A percentile compares a stretch with the other conserved stretches of the same genome.
Conservation (phyloP, 1,284 basidiomycete genomes). For the Xanthoconium separans region DNA sequence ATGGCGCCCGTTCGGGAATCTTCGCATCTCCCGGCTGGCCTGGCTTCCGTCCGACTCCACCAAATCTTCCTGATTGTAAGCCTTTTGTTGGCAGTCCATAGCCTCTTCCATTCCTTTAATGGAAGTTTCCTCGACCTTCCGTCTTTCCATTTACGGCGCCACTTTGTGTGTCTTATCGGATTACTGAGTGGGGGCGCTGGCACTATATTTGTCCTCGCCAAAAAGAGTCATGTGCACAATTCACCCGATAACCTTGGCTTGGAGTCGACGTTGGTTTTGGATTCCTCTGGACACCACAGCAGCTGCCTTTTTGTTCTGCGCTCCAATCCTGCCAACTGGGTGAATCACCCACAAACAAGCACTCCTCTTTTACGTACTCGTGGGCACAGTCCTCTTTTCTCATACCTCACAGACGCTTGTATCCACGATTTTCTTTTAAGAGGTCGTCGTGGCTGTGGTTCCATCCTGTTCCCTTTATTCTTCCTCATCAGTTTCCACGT, state of each 20-base stretch:
- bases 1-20: constrained; percentile 13
- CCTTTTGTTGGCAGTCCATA: neutral
- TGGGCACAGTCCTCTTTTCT: neutral
- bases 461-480: neutral
- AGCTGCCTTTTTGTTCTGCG: neutral
- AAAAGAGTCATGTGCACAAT: constrained; percentile 3
- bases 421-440: neutral
- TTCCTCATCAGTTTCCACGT: neutral
- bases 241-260: neutral
- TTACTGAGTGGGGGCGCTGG: neutral
- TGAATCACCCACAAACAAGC: neutral
- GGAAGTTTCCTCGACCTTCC: constrained; percentile 19
- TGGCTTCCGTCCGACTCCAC: constrained; percentile 15
- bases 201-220: constrained; percentile 6
- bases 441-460: constrained; percentile 6
- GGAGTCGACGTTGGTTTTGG: neutral
- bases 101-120: constrained; percentile 14
- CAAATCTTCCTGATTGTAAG: neutral
- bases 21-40: neutral
- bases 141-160: constrained; percentile 19
- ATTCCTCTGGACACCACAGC: neutral
- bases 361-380: constrained; percentile 13
- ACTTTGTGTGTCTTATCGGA: constrained; percentile 9
- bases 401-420: constrained; percentile 6
- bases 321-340: neutral